Conservation (phyloP, 2,329 filamentous ascomycete genomes). For the Ilyonectria destructans region DNA sequence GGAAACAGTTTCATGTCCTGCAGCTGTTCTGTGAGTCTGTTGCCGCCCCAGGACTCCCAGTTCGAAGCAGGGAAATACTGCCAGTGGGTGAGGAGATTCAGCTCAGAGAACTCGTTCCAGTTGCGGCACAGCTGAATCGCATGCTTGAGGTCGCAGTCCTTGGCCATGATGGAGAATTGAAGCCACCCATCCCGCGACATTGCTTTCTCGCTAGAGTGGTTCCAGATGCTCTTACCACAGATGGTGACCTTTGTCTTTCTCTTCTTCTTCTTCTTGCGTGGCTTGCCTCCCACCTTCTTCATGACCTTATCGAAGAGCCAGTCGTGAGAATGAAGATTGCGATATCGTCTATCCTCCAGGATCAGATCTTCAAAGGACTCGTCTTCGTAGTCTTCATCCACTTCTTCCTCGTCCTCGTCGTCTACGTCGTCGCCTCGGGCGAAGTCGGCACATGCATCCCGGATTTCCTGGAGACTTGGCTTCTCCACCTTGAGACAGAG, state of each 20-base stretch:
- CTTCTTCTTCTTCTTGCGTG: neutral
- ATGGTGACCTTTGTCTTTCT: constrained; percentile 44
- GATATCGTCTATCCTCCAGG: constrained; percentile 31
- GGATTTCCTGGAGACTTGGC: constrained; percentile 48
- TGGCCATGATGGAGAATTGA: constrained; percentile 51
- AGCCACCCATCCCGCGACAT: constrained; percentile 54
- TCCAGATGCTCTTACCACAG: constrained; percentile 51
- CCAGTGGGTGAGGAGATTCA: constrained; percentile 46
- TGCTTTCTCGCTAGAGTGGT: constrained; percentile 49
- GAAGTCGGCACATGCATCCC: constrained; percentile 52
- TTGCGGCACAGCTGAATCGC: constrained; percentile 51
- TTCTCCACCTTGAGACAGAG: constrained; percentile 49
- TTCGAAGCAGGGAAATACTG: constrained; percentile 51
- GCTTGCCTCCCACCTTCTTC: neutral
- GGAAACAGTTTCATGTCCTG: constrained; percentile 49
- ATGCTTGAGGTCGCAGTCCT: constrained; percentile 49
- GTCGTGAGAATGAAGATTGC: constrained; percentile 42
- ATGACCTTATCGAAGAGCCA: constrained; percentile 43
- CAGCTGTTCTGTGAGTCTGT: constrained; percentile 46
- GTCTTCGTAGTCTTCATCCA: constrained; percentile 36
- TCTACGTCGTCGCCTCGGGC: constrained; percentile 45
- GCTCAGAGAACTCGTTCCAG: constrained; percentile 50
- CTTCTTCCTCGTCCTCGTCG: constrained; percentile 18
- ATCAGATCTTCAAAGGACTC: constrained; percentile 44
- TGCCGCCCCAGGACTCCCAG: constrained; percentile 44